Evolutionary conservation across 2,329 filamentous ascomycete species (phyloP), one percentile per base, ranked within the genome.

Genomic region (Neofusicoccum sp.): DNA sequence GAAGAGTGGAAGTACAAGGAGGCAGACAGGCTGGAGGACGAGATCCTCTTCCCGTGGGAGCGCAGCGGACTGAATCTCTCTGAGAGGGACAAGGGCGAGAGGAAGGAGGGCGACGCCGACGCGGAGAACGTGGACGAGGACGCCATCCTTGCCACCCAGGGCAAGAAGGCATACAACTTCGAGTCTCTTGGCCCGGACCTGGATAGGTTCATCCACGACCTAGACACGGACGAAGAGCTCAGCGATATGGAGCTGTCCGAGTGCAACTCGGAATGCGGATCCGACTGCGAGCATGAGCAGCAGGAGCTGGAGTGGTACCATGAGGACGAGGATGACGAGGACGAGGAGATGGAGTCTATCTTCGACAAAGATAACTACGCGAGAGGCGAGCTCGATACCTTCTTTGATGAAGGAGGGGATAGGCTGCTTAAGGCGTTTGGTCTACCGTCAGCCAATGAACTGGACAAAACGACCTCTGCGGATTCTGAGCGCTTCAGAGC

Each of bases 21-120:
- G 52, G 74, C 76, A 1, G 77, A 81, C 65, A 72, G 70, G 36
- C 63, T 78, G 8, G 78, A 80, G 67, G 78, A 80, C 52, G 69
- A 69, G 3, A 68, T 80, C 6, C 68, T 81, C 3, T 80, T 80
- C 61, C 77, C 78, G 0, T 71, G 77, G 45, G 75, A 79, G 61
- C n/a, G 22, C 8, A 50, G 22, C 22, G 5, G 45, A 3, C n/a
- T 28, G 6, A 4, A 22, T 1, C 31, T 50, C 36, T 3, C 39
- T 14, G 28, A 22, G 7, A 14, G n/a, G 5, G 39, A 9, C 12
- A 1, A 56, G 14, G 16, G n/a, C 4, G 9, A 34, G 47, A 11
- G 8, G 11, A 28, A 2, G n/a, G 2, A 43, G 14, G 28, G 16
- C n/a, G 6, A 50, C 11, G 11, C 12, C 6, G 37, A 41, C 22